A percentile compares a stretch with the other conserved stretches of the same genome.
phyloP scores from a whole-genome alignment of 768 basidiomycete species.

The Lactarius indigo region DNA sequence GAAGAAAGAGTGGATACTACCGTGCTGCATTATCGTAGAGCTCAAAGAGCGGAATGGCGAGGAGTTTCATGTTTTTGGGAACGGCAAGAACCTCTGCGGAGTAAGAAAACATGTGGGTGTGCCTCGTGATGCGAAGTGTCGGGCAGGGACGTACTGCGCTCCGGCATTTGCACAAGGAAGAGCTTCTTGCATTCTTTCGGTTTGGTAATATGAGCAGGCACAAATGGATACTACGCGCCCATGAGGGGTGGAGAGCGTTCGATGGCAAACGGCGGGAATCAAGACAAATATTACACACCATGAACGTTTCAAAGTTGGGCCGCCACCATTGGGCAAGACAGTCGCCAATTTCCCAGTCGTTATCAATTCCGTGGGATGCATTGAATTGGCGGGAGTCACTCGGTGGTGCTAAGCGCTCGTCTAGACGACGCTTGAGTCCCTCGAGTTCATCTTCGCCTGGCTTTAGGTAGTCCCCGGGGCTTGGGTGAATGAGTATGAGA shows the following conservation, averaged over 20 bases:
- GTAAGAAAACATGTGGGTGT: not conserved
- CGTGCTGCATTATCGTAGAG: slow-evolving; percentile 96
- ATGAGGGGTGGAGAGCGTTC: not conserved
- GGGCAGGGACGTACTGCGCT: slow-evolving; percentile 62
- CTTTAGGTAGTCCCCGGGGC: slow-evolving; percentile 97
- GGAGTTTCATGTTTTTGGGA: slow-evolving; percentile 97
- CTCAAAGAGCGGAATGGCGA: slow-evolving; percentile 95
- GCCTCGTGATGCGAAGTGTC: not conserved
- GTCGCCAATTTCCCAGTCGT: slow-evolving; percentile 96
- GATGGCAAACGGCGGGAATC: not conserved
- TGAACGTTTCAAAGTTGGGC: slow-evolving; percentile 98
- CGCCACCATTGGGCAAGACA: slow-evolving; percentile 99
- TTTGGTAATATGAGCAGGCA: slow-evolving; percentile 93
- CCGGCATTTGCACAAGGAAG: slow-evolving; percentile 93
- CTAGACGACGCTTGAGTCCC: slow-evolving; percentile 84
- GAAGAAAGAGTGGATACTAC: slow-evolving; percentile 34
- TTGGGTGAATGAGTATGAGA: slow-evolving; percentile 32
- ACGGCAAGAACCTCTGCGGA: slow-evolving; percentile 86
- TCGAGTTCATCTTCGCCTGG: slow-evolving; percentile 92
- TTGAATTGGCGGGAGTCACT: slow-evolving; percentile 71
- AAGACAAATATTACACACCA: slow-evolving; percentile 54
- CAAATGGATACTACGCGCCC: slow-evolving; percentile 74
- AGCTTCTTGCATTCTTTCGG: slow-evolving; percentile 98
- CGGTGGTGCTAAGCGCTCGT: slow-evolving; percentile 84
- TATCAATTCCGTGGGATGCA: slow-evolving; percentile 69